These are phyloP conservation scores for Metschnikowia kunwiensis DNA, from an alignment of 805 yeast genomes.

Conservation along the genomic window DNA sequence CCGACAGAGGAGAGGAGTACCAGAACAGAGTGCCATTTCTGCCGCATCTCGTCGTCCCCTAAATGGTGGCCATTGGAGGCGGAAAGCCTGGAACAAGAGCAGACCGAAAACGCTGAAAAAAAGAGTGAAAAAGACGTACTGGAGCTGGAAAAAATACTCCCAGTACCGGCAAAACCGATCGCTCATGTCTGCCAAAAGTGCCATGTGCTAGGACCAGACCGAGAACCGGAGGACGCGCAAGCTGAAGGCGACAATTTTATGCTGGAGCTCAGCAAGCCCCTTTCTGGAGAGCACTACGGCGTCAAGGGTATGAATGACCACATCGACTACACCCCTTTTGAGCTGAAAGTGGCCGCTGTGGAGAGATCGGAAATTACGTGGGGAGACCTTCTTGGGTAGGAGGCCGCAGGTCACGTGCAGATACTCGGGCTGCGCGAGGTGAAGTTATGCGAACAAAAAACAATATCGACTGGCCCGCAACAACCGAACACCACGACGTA, in stretches of 20 bases:
- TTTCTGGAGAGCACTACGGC: conserved; percentile 34
- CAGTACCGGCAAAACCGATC: no score
- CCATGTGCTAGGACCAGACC: conserved; percentile 20
- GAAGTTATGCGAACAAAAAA: conserved; percentile 1
- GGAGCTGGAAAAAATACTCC: neutral
- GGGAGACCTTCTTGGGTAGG: conserved; percentile 10
- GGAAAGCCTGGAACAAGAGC: no score
- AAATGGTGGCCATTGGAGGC: conserved; percentile 35
- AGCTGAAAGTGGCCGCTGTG: conserved; percentile 1
- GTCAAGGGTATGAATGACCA: conserved; percentile 19
- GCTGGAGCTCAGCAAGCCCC: conserved; percentile 26
- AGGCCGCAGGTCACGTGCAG: conserved; percentile 8
- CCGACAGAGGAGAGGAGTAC: neutral
- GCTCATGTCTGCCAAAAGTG: conserved; percentile 35
- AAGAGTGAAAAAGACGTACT: no score
- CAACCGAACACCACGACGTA: no score
- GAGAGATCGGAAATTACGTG: conserved; percentile 9
- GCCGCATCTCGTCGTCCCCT: conserved; percentile 31
- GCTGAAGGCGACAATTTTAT: conserved; percentile 18
- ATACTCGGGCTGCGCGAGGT: neutral
- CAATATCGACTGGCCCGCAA: no score
- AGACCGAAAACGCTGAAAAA: no score
- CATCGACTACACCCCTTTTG: conserved; percentile 7
- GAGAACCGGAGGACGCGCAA: conserved; percentile 9
- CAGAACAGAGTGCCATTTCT: conserved; percentile 19